phyloP scores from a whole-genome alignment of 768 basidiomycete species.

The Hysterangium stoloniferum region DNA sequence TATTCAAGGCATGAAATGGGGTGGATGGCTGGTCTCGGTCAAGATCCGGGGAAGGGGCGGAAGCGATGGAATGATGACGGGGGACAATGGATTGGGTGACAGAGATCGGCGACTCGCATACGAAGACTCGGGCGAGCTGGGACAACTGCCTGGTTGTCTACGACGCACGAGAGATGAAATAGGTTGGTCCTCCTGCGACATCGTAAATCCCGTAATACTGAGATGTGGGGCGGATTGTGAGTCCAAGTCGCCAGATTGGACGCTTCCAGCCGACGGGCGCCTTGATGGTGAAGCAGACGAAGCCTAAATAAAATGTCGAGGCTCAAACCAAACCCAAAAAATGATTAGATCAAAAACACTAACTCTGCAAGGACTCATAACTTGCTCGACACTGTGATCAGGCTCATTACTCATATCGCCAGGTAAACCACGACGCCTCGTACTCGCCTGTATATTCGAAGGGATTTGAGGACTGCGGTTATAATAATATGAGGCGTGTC shows the following conservation, averaged over 20 bases:
- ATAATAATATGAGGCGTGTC: no score
- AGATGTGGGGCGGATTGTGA: background rate
- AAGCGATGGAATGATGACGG: background rate
- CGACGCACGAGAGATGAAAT: conserved; percentile 3
- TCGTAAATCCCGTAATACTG: background rate
- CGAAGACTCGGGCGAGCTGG: background rate
- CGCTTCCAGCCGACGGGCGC: no score
- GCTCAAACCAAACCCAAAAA: no score
- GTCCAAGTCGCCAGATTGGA: background rate
- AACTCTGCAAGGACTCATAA: background rate
- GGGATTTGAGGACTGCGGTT: no score
- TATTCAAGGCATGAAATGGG: no score
- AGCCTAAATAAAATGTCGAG: no score
- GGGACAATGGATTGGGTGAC: background rate
- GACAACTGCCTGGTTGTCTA: background rate
- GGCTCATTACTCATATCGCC: background rate
- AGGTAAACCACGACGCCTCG: background rate
- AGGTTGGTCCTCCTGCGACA: conserved; percentile 1
- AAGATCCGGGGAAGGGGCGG: conserved; percentile 1
- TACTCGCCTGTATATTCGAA: background rate
- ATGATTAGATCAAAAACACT: background rate
- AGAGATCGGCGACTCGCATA: background rate
- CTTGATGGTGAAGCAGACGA: background rate
- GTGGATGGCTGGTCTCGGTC: background rate
- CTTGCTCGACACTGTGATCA: background rate